Evolutionary conservation across 768 basidiomycete genomes (phyloP).

Genomic region (Cystobasidium onofrii): DNA sequence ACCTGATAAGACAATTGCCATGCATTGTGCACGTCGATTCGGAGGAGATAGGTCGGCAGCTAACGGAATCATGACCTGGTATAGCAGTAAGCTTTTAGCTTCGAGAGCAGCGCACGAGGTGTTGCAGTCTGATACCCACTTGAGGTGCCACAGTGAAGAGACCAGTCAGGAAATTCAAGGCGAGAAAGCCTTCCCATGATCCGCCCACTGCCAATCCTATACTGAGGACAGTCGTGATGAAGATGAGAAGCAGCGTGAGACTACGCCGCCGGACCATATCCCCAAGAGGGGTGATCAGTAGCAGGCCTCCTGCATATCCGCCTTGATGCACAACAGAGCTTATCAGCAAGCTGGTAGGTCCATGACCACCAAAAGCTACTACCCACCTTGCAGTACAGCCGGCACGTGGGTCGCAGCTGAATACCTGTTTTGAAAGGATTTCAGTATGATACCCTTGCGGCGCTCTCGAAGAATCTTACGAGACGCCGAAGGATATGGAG

Average conservation of each 20-base stretch:
- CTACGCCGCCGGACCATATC: slow-evolving; percentile 71
- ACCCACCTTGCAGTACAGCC: slow-evolving; percentile 44
- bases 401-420: slow-evolving; percentile 42
- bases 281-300: slow-evolving; percentile 71
- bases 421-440: slow-evolving; percentile 2
- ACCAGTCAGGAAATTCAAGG: slow-evolving; percentile 82
- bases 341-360: not conserved
- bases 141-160: slow-evolving; percentile 58
- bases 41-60: slow-evolving; percentile 76
- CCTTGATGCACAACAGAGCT: not conserved
- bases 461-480: too few species aligned
- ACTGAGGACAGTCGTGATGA: slow-evolving; percentile 55
- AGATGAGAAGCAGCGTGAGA: slow-evolving; percentile 57
- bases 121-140: slow-evolving; percentile 1
- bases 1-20: slow-evolving; percentile 54
- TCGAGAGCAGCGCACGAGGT: not conserved
- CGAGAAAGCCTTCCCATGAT: slow-evolving; percentile 58
- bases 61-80: slow-evolving; percentile 53
- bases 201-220: slow-evolving; percentile 64
- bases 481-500: slow-evolving; percentile 4
- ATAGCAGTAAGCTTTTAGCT: not conserved
- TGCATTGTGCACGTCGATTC: slow-evolving; percentile 61
- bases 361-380: not conserved
- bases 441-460: too few species aligned
- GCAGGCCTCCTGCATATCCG: slow-evolving; percentile 62